Evolutionary conservation across 2,329 filamentous ascomycete species (phyloP), one percentile per base, ranked within the genome.

Genomic region (Stromatinia cepivora): DNA sequence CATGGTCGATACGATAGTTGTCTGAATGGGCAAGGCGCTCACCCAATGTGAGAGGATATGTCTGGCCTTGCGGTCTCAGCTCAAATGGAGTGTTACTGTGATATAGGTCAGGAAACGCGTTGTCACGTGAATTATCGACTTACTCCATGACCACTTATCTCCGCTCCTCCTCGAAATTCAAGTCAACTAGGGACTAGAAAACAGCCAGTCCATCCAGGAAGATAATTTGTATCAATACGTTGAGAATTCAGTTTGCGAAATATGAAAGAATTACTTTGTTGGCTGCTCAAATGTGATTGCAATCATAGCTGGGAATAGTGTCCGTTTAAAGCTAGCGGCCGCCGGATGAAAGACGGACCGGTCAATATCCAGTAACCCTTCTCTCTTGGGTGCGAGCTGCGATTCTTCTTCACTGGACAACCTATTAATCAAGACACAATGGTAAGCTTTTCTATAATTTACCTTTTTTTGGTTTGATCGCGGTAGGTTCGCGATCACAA

Each of bases 41-140:
- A 56, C 76, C 74, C 11, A 77, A 31, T 25, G 75, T 71, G 15
- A 73, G 71, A 28, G 76, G 76, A 42, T 75, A 74, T 9, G 15
- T 59, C 28, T 39, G 65, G 50, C 54, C 69, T 56, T 58, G 59
- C 13, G 66, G 66, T 46, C 66, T 52, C 28, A 68, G 22, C n/a
- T 68, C 66, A 56, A 68, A 68, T 10, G 57, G 22, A 6, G 48
- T 68, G 28, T 46, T 50, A 28, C 66, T 68, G 42, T 68, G 28
- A 36, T 39, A 22, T 7, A 15, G 25, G 28, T 67, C n/a, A 67
- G n/a, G 22, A 46, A 64, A 46, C 48, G 58, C 46, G 36, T 4
- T 54, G 45, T 68, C 66, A 68, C 58, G 66, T 68, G 66, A 45
- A 22, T 13, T 2, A 9, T 4, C 13, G 31, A 68, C 66, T 68